Percentiles rank a stretch among this genome's conserved stretches.
Conservation (phyloP, 1,284 basidiomycete genomes). For the Ceraceosorus guamensis region DNA sequence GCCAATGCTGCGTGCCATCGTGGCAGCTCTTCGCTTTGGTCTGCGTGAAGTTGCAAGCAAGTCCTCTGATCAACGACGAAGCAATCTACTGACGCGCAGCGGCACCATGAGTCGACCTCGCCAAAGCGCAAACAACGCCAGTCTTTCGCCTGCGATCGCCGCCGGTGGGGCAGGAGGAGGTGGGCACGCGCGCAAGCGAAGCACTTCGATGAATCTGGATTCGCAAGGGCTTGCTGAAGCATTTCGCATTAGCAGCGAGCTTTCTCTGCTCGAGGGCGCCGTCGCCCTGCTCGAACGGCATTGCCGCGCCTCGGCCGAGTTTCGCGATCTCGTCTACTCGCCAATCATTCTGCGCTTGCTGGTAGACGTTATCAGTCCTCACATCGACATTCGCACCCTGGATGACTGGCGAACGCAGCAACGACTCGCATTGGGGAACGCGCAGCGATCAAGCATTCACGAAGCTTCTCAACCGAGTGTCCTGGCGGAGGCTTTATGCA, state of each 20-base stretch:
- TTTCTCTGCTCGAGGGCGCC: constrained; percentile 18
- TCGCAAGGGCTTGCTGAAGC: constrained; percentile 18
- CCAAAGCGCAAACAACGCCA: neutral
- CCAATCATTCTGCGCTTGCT: constrained; percentile 31
- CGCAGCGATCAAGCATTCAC: no score
- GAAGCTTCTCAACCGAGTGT: neutral
- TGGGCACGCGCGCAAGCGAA: constrained; percentile 22
- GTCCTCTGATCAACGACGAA: no score
- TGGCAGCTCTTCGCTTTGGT: constrained; percentile 27
- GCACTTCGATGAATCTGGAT: constrained; percentile 28
- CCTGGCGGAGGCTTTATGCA: neutral
- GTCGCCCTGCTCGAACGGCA: constrained; percentile 21
- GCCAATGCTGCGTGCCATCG: constrained; percentile 29
- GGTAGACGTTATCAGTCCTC: constrained; percentile 25
- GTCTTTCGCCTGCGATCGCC: constrained; percentile 9
- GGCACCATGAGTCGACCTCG: neutral
- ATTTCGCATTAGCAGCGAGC: constrained; percentile 16
- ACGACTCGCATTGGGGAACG: no score
- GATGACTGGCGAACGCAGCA: constrained; percentile 1
- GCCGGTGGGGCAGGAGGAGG: neutral
- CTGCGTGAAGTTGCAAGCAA: constrained; percentile 6
- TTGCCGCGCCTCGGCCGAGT: constrained; percentile 10
- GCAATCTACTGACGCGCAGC: no score
- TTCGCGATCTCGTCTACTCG: constrained; percentile 31
- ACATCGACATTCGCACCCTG: constrained; percentile 10